Conservation (phyloP, 352 stramenopile genomes). For the Detonula confervacea region DNA sequence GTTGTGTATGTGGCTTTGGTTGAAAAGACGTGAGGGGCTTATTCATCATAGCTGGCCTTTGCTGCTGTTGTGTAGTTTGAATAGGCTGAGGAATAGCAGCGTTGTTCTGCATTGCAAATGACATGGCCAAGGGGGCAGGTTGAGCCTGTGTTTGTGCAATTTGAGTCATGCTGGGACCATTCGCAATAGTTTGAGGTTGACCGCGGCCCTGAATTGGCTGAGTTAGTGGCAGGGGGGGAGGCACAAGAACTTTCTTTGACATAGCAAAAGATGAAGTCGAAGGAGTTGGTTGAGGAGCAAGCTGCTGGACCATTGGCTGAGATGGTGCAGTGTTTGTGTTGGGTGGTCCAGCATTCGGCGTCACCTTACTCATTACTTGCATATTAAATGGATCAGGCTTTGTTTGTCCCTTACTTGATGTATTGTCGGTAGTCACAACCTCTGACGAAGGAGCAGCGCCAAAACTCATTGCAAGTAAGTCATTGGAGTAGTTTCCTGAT, state of each 20-base stretch:
- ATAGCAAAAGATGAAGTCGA: background rate
- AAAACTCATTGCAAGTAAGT: slow-evolving; percentile 30
- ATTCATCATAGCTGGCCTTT: too few relatives aligned
- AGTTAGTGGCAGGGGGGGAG: background rate
- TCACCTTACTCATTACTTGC: slow-evolving; percentile 27
- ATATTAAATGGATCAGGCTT: slow-evolving; percentile 41
- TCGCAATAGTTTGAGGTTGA: background rate
- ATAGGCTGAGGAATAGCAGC: background rate
- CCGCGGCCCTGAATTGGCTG: background rate
- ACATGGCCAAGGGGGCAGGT: background rate
- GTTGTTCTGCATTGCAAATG: background rate
- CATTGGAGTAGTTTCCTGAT: slow-evolving; percentile 19
- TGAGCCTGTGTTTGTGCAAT: background rate
- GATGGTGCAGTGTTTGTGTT: background rate
- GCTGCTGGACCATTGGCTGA: background rate
- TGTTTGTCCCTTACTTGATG: background rate
- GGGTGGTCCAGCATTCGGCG: background rate
- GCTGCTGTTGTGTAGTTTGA: too few relatives aligned
- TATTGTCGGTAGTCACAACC: background rate
- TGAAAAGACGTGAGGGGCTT: background rate
- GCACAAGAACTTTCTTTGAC: background rate
- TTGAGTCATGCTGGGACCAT: slow-evolving; percentile 2
- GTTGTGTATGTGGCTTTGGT: background rate
- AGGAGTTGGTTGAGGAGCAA: background rate
- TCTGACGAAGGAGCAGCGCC: slow-evolving; percentile 1